Percentiles rank a stretch among this genome's conserved stretches.
Evolutionary conservation across 441 rosid species (phyloP).

Genomic region (Adansonia rubrostipa): DNA sequence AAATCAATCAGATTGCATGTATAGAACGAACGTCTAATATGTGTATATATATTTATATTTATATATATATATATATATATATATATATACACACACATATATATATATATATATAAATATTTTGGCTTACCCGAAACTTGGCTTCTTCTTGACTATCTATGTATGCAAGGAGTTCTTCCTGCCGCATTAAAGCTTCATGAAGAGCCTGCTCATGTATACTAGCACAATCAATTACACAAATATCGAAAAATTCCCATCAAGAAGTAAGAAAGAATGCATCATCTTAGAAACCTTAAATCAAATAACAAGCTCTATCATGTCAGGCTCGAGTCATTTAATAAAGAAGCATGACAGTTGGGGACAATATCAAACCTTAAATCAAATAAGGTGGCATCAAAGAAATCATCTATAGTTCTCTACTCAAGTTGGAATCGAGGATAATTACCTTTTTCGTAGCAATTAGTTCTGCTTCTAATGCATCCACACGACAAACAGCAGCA

Average conservation of each 20-base stretch:
- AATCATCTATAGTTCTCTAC: not conserved
- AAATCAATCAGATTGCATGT: not conserved
- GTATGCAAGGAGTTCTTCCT: constrained; percentile 72
- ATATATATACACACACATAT: not conserved
- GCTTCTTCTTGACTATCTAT: constrained; percentile 55
- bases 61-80: too few species aligned
- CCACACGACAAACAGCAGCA: constrained; percentile 73
- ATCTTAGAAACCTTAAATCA: not conserved
- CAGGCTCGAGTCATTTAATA: not conserved
- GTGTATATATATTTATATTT: too few species aligned
- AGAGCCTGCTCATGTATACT: constrained; percentile 46
- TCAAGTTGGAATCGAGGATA: not conserved
- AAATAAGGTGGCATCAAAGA: not conserved
- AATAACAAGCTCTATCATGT: not conserved
- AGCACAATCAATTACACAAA: not conserved
- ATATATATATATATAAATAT: not conserved
- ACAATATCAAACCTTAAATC: not conserved
- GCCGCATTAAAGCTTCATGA: constrained; percentile 68
- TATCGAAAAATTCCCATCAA: not conserved
- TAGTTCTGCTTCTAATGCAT: constrained; percentile 76
- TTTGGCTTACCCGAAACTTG: constrained; percentile 47
- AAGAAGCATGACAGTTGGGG: not conserved
- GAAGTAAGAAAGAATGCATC: not conserved
- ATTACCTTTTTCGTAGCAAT: constrained; percentile 71
- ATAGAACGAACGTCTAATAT: not conserved